These are phyloP conservation scores for Cystobasidium ongulense DNA, from an alignment of 768 basidiomycete genomes.

Conservation along the genomic window DNA sequence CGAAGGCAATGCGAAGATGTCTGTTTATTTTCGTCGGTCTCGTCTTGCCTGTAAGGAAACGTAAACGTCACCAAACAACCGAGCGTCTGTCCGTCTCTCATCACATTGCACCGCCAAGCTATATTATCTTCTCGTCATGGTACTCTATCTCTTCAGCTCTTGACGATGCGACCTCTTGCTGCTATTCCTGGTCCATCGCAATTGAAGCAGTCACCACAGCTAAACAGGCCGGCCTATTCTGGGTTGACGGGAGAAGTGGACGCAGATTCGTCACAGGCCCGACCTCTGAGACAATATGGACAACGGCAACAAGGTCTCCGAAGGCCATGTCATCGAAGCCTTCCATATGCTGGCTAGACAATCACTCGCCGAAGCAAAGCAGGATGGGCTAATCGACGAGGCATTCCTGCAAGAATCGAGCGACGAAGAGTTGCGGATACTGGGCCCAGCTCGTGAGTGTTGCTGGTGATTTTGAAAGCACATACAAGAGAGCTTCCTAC, in stretches of 20 bases:
- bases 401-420: not conserved
- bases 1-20: too few relatives aligned
- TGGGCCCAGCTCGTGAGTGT: conserved; percentile 5
- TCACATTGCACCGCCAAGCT: too few relatives aligned
- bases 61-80: not conserved
- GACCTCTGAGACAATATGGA: not conserved
- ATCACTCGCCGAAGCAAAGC: not conserved
- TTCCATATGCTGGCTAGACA: conserved; percentile 6
- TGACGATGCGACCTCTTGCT: not conserved
- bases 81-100: not conserved
- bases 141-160: not conserved
- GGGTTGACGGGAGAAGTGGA: too few relatives aligned
- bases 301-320: not conserved
- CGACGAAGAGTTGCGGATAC: not conserved
- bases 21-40: too few relatives aligned
- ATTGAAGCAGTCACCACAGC: too few relatives aligned
- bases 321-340: conserved; percentile 19
- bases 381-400: conserved; percentile 11
- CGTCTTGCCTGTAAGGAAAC: not conserved
- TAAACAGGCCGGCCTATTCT: too few relatives aligned
- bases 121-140: not conserved
- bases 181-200: too few relatives aligned
- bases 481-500: too few relatives aligned
- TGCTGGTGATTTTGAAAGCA: too few relatives aligned
- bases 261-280: too few relatives aligned